Percentiles rank a stretch among this genome's conserved stretches.
These are phyloP conservation scores for Drechslerella dactyloides DNA, from an alignment of 2,329 filamentous ascomycete species.

Conservation along the genomic window DNA sequence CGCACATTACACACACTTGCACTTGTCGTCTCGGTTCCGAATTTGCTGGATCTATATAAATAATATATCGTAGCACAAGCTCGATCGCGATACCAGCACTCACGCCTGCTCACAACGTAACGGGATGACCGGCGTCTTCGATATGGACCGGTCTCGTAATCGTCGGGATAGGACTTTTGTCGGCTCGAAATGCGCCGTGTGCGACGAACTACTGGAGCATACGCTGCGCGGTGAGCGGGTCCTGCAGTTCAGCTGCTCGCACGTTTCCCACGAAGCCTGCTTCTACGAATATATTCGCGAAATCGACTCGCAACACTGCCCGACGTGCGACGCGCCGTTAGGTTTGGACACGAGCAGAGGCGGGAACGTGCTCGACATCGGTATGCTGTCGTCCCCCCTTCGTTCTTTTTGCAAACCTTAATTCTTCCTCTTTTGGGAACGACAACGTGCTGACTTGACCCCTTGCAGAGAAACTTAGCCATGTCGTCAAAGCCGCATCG, in stretches of 20 bases:
- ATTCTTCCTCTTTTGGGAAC: slow-evolving; percentile 50
- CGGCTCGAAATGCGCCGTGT: slow-evolving; percentile 91
- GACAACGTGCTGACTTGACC: slow-evolving; percentile 52
- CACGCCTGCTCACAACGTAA: not conserved
- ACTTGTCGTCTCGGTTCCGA: not conserved
- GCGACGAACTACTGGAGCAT: slow-evolving; percentile 94
- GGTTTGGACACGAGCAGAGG: slow-evolving; percentile 90
- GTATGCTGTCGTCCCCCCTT: slow-evolving; percentile 62
- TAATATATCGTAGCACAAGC: slow-evolving; percentile 49
- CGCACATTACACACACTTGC: not conserved
- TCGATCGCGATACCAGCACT: slow-evolving; percentile 40
- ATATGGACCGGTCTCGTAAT: slow-evolving; percentile 76
- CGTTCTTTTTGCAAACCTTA: slow-evolving; percentile 56
- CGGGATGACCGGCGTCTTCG: slow-evolving; percentile 70
- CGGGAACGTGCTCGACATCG: slow-evolving; percentile 89
- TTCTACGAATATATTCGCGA: slow-evolving; percentile 99
- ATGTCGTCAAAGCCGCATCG: slow-evolving; percentile 83
- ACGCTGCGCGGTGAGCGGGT: slow-evolving; percentile 92
- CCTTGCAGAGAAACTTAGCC: slow-evolving; percentile 84
- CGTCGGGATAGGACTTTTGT: slow-evolving; percentile 93
- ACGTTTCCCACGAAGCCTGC: slow-evolving; percentile 96
- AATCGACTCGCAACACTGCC: slow-evolving; percentile 91
- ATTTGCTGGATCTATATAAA: not conserved
- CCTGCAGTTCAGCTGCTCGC: slow-evolving; percentile 92
- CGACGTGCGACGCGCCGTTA: slow-evolving; percentile 87